Base-by-base conservation (phyloP, 176 grass and related monocot species). In the Pontederia crassipes region DNA sequence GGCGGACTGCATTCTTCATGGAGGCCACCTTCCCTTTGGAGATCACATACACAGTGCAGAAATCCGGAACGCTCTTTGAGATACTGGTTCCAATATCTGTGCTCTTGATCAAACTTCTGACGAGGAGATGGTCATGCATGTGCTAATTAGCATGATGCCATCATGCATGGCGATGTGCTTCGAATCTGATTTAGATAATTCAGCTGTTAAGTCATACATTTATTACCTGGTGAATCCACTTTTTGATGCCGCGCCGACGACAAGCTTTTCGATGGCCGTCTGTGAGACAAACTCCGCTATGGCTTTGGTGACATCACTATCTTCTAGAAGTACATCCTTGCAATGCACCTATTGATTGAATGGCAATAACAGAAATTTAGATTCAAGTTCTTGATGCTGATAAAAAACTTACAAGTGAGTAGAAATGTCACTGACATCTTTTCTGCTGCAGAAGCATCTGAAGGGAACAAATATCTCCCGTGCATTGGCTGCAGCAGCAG, bases 31-130 rank as follows among this genome's bases (percentile, higher is more conserved):
- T 69, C 20, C 52, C 52, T 52, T 57, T 69, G 4, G 32, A 55
- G 4, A 69, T 57, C 29, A 69, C 32, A 12, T 47, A 69, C 16
- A 69, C 66, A 12, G 66, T 69, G 66, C 66, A 69, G 53, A 69
- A 69, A 46, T 69, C 66, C 16, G 66, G 66, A 28, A 20, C 66
- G 10, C 51, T 53, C 14, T 57, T 69, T 51, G 28, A 69, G 66
- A 69, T 69, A 8, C 5, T 17, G 66, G 10, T 26, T 3, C 32
- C 45, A 8, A 46, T 45, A 35, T 69, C 66, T 48, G 53, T 24
- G 53, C 52, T 46, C 32, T 35, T 69, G 52, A 35, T 35, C 29
- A 69, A 69, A 20, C 29, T 18, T 69, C 66, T 69, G 66, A 46
- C 12, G 62, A 50, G 17, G 0, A 49, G 0, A 50, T n/a, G 46